These are phyloP conservation scores for Pueraria montana DNA, from an alignment of 306 rosid species.

Conservation along the genomic window DNA sequence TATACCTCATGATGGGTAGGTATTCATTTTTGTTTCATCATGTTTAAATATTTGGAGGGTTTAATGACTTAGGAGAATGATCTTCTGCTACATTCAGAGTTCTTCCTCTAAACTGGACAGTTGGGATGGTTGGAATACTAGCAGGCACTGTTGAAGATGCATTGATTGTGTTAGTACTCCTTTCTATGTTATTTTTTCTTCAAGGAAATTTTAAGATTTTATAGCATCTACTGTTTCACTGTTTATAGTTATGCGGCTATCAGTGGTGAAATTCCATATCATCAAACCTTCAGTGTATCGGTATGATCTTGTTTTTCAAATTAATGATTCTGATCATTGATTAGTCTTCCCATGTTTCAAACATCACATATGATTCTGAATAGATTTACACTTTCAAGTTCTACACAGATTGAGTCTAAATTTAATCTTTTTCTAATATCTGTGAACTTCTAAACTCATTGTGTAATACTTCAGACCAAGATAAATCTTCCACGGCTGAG, in stretches of 20 bases:
- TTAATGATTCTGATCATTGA: conserved; percentile 23
- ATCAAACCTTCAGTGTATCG: conserved; percentile 35
- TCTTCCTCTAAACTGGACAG: conserved; percentile 95
- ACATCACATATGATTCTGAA: conserved; percentile 32
- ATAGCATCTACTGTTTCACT: conserved; percentile 35
- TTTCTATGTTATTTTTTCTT: conserved; percentile 35
- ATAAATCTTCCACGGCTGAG: conserved; percentile 74
- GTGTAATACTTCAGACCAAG: conserved; percentile 64
- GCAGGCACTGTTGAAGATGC: conserved; percentile 89
- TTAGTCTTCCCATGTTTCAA: conserved; percentile 1
- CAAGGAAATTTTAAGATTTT: conserved; percentile 36
- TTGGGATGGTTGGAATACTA: conserved; percentile 96
- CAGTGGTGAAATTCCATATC: conserved; percentile 62
- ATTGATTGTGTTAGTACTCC: conserved; percentile 69
- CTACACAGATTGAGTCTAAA: not conserved
- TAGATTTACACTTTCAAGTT: conserved; percentile 19
- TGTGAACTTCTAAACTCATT: conserved; percentile 21
- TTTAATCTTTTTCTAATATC: conserved; percentile 16
- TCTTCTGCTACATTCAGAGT: conserved; percentile 66
- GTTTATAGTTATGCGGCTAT: conserved; percentile 82
- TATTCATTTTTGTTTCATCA: conserved; percentile 35
- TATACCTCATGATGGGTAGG: conserved; percentile 83
- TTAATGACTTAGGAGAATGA: conserved; percentile 34
- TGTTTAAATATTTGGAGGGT: conserved; percentile 34
- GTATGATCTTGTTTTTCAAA: conserved; percentile 54